Evolutionary conservation across 345 rosid genomes (phyloP), one percentile per base, ranked within the genome.

Genomic region (Citropsis articulata): DNA sequence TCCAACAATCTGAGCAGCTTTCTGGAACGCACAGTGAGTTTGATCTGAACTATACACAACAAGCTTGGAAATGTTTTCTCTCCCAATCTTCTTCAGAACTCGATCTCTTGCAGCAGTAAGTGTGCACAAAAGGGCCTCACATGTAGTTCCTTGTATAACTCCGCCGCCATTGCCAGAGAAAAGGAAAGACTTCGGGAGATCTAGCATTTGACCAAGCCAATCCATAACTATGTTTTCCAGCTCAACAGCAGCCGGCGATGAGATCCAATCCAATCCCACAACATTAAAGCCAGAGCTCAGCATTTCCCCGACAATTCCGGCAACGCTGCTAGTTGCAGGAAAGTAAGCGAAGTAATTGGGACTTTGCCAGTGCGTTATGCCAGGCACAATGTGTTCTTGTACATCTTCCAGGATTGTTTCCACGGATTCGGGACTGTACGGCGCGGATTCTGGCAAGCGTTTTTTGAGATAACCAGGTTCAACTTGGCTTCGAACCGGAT

Each of bases 341-440:
- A 79, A 88, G 80, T 79, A 86, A 6, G 82, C 91, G 27, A 86
- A 86, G 75, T 73, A 83, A 21, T 57, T 75, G 9, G 91, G 88
- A 74, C 85, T 85, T 42, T 81, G 86, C 91, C 88, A 86, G 10
- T 86, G 88, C 4, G 91, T 86, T 24, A 89, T 64, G 19, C 88
- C 86, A 1, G 86, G 91, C 25, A 89, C 27, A 7, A 89, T 82
- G 16, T 71, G 79, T 5, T 77, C 69, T n/a, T 40, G 55, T 9
- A 89, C 69, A 72, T 85, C 89, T 0, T 75, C 63, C 57, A 86
- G 78, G 56, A 88, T 84, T 5, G 77, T 65, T 18, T 82, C 86
- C 1, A 86, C 48, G 0, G 85, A 67, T 38, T 89, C 87, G 7
- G 84, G 84, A 22, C 21, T 9, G 33, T 36, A 8, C 0, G 85